Evolutionary conservation across 139 green algal species (phyloP).

Genomic region (Chlamydomonas sp.): DNA sequence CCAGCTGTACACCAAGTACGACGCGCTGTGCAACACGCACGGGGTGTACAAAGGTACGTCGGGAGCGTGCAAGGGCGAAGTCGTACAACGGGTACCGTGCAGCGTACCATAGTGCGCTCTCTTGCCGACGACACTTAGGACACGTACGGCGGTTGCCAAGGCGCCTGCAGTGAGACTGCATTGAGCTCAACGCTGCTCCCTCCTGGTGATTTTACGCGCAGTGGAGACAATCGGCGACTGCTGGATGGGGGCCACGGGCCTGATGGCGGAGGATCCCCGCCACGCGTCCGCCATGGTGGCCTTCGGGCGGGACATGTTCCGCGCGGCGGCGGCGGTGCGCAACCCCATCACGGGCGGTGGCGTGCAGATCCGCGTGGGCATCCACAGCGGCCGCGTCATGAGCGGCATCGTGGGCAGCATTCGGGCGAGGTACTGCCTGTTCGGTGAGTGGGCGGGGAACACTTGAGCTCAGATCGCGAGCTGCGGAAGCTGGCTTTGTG

Average conservation of each 20-base stretch:
- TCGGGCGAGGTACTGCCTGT: constrained; percentile 60
- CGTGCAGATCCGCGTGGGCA: constrained; percentile 32
- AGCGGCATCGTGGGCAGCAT: constrained; percentile 51
- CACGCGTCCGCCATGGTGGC: constrained; percentile 10
- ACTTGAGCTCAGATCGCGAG: neutral
- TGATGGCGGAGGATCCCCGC: constrained; percentile 15
- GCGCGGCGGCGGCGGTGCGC: neutral
- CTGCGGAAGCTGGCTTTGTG: neutral
- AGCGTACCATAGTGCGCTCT: too few species aligned
- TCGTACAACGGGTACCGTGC: too few species aligned
- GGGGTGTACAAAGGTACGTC: constrained; percentile 11
- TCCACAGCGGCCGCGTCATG: constrained; percentile 38
- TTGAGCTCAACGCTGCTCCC: neutral
- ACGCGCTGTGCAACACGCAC: constrained; percentile 12
- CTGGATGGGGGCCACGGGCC: constrained; percentile 31
- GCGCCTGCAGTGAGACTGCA: too few species aligned
- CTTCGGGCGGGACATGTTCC: constrained; percentile 22
- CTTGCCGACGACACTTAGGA: too few species aligned
- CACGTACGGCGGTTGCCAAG: too few species aligned
- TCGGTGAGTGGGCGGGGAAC: neutral
- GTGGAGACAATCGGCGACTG: constrained; percentile 40
- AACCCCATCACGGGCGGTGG: constrained; percentile 9
- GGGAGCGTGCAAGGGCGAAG: neutral
- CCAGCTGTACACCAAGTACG: constrained; percentile 47
- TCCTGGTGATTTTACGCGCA: neutral